Conservation (phyloP, 108 stramenopile species). For the Aurantiochytrium sp. region DNA sequence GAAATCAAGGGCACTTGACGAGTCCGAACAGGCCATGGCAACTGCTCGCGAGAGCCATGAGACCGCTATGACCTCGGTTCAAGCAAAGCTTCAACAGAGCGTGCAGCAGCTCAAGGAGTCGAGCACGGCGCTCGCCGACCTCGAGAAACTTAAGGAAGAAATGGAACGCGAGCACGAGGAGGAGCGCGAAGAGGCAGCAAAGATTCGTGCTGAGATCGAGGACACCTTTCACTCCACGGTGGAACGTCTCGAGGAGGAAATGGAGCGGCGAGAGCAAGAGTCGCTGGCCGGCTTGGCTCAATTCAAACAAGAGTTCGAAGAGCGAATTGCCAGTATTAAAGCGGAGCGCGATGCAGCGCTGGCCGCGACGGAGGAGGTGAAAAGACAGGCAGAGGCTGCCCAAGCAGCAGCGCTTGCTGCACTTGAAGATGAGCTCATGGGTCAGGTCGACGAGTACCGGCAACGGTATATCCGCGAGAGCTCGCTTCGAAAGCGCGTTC, state of each 20-base stretch:
- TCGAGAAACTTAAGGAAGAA: neutral
- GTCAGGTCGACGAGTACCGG: neutral
- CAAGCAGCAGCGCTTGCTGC: neutral
- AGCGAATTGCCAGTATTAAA: neutral
- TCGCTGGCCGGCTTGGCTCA: neutral
- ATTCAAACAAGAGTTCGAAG: neutral
- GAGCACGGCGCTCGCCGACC: neutral
- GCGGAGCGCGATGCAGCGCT: neutral
- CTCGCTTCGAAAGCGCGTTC: constrained; percentile 18
- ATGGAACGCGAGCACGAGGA: neutral
- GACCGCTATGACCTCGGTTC: neutral
- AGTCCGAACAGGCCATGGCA: neutral
- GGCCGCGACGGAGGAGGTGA: neutral
- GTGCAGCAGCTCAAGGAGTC: neutral
- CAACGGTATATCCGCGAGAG: neutral
- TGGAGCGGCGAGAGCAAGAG: neutral
- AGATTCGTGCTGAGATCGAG: neutral
- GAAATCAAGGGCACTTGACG: neutral
- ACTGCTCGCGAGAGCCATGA: neutral
- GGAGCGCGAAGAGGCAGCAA: neutral
- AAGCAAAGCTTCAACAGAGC: neutral
- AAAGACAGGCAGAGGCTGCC: neutral
- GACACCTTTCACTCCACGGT: neutral
- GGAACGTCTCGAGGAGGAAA: neutral
- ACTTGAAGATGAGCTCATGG: neutral